Evolutionary conservation across 805 yeast genomes (phyloP), one percentile per base, ranked within the genome.

Genomic region (Kodamaea nitidulidarum): DNA sequence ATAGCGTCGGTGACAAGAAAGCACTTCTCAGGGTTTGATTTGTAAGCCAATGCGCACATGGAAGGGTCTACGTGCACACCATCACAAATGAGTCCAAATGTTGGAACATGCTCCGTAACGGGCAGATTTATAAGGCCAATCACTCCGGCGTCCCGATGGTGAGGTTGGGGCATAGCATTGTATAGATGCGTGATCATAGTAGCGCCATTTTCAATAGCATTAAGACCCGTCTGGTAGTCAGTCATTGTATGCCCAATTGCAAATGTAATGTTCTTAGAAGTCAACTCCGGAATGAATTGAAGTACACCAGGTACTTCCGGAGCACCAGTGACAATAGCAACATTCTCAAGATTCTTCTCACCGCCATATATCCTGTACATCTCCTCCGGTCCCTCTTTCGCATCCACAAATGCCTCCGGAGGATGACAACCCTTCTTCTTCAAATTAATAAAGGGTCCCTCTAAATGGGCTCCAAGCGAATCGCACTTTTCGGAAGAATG

Each of bases 161-260:
- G 81, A 6, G 78, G 78, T 59, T 58, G 72, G 3, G 79, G 78
- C 83, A 77, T 77, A 47, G 83, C 83, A 48, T 77, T 77, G 56
- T 73, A 77, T 38, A 77, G 62, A 50, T 77, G 83, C 3, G 83
- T 77, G 40, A 77, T 62, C 81, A 77, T 76, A n/a, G 70, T 50
- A 11, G 80, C 78, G 16, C 82, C 82, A n/a, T 60, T 48, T 15
- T 59, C 54, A 25, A 76, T 58, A 0, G 81, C 81, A 38, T 63
- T 55, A 15, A 67, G 42, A 10, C 64, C 67, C 15, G 67, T 64
- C 21, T 51, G 48, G 45, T 63, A 60, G 44, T 59, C 65, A 27
- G 76, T 61, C 49, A 52, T 60, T 10, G 76, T 67, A 53, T 73
- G 78, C 30, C 78, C 78, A 38, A 73, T 60, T 12, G 76, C 67